Percentiles rank a stretch among this genome's conserved stretches.
These are phyloP conservation scores for Acrodontium crateriforme DNA, from an alignment of 2,329 filamentous ascomycete species.

Conservation along the genomic window DNA sequence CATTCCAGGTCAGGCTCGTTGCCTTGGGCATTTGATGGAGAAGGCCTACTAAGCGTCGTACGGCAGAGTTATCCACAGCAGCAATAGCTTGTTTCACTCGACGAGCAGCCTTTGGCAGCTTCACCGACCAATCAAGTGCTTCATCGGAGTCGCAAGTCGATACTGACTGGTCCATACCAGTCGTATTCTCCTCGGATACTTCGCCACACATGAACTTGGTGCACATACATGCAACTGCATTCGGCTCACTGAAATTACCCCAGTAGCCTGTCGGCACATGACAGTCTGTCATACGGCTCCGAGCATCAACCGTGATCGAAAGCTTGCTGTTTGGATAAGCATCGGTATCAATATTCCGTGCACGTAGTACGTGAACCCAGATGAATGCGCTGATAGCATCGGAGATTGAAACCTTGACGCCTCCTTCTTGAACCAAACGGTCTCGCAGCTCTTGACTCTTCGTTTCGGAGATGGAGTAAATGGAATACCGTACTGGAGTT, in stretches of 20 bases:
- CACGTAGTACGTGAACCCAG: conserved; percentile 4
- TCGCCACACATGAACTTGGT: conserved; percentile 3
- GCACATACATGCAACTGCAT: conserved; percentile 6
- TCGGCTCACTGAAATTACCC: conserved; percentile 6
- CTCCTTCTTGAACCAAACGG: not conserved
- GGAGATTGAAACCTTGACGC: not conserved
- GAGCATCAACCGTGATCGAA: conserved; percentile 6
- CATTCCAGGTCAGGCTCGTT: conserved; percentile 5
- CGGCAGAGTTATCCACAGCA: conserved; percentile 4
- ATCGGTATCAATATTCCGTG: conserved; percentile 1
- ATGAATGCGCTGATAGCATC: conserved; percentile 5
- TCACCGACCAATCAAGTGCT: not conserved
- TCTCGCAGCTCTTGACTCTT: conserved; percentile 1
- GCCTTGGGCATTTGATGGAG: conserved; percentile 5
- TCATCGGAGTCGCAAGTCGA: not conserved
- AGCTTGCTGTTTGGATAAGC: conserved; percentile 6
- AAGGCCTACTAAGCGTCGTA: conserved; percentile 5
- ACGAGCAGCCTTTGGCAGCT: conserved; percentile 1
- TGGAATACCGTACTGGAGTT: conserved; percentile 4
- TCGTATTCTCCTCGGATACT: too few species aligned
- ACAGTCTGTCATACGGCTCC: conserved; percentile 2
- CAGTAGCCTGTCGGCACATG: conserved; percentile 2
- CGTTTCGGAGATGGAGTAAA: conserved; percentile 4
- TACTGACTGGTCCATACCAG: not conserved
- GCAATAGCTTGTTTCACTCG: conserved; percentile 4